A percentile compares a stretch with the other conserved stretches of the same genome.
phyloP scores from a whole-genome alignment of 192 early-diverging fungal species.

The Chytriomyces sp. region DNA sequence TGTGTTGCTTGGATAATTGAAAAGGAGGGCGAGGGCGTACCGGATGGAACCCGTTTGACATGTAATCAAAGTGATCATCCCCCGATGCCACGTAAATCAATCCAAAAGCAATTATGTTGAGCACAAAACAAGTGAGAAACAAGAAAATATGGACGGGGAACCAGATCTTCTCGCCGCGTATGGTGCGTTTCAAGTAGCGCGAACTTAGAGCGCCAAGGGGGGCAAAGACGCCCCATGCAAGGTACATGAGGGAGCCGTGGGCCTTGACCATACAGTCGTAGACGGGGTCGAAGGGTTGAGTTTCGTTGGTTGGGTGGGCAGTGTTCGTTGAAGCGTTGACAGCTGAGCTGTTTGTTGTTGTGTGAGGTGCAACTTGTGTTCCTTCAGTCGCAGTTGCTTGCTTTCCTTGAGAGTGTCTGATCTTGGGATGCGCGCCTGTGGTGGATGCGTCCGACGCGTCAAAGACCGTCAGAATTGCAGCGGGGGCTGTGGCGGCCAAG shows the following conservation, averaged over 20 bases:
- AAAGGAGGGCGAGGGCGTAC: background rate
- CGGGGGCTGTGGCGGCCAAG: too few relatives aligned
- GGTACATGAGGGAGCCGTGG: slow-evolving; percentile 36
- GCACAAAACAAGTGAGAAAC: background rate
- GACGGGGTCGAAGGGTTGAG: background rate
- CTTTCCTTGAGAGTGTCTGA: too few relatives aligned
- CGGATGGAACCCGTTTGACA: slow-evolving; percentile 16
- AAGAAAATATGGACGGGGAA: background rate
- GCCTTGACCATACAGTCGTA: slow-evolving; percentile 15
- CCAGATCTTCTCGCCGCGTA: background rate
- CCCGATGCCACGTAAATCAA: slow-evolving; percentile 7
- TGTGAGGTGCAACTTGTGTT: too few relatives aligned
- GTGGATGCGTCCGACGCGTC: too few relatives aligned
- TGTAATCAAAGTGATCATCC: slow-evolving; percentile 18
- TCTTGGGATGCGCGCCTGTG: too few relatives aligned
- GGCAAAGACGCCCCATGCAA: slow-evolving; percentile 34
- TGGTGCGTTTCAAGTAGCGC: slow-evolving; percentile 27
- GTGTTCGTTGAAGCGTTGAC: too few relatives aligned
- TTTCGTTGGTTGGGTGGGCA: too few relatives aligned
- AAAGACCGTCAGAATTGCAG: too few relatives aligned
- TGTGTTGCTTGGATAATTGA: background rate
- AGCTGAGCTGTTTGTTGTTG: too few relatives aligned
- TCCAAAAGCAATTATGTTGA: slow-evolving; percentile 10
- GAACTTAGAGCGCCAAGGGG: slow-evolving; percentile 21
- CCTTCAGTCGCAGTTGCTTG: too few relatives aligned